Base-by-base conservation (phyloP, 2,329 filamentous ascomycete genomes). In the Sarocladium kiliense region DNA sequence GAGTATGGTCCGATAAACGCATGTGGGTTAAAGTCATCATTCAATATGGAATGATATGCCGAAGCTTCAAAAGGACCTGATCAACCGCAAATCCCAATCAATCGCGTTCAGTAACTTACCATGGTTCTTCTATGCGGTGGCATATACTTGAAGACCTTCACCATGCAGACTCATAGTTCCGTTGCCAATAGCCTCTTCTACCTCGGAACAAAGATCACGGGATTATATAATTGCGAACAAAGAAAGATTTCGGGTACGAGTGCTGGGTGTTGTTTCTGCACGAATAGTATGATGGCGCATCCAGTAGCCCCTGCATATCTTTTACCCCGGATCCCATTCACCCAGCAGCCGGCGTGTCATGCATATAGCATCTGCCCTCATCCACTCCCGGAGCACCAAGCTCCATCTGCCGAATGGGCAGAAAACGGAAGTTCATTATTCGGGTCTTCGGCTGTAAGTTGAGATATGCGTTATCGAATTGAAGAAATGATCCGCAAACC, bases 281-380 rank as follows among this genome's bases (percentile, higher is more conserved):
- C 41, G 21, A 45, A 45, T 45, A 7, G 18, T 10, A 45, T 45
- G 41, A 45, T 6, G 5, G 41, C 23, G 41, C 36, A 39, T 39
- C 36, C 36, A 39, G n/a, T 6, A 9, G 9, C 36, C 36, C 36
- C 36, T 39, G 36, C 36, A 39, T 39, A 45, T 25, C 18, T 25
- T 45, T 25, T 45, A 45, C 41, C 41, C 41, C 41, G 21, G 41
- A 45, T 45, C 23, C 23, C 18, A 45, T 45, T 45, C 18, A 45
- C 3, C 41, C 41, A 9, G 23, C 4, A 45, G 41, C 41, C 41
- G 41, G 41, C 41, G 41, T 12, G 41, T 45, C 41, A 12, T 45
- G 41, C 41, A 45, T 23, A 23, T 26, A 25, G 16, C 11, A 6
- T 41, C n/a, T 41, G n/a, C n/a, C 37, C 14, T 41, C 37, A 19